Conservation (phyloP, 1,139 yeast genomes). For the Taiozyma sp. region DNA sequence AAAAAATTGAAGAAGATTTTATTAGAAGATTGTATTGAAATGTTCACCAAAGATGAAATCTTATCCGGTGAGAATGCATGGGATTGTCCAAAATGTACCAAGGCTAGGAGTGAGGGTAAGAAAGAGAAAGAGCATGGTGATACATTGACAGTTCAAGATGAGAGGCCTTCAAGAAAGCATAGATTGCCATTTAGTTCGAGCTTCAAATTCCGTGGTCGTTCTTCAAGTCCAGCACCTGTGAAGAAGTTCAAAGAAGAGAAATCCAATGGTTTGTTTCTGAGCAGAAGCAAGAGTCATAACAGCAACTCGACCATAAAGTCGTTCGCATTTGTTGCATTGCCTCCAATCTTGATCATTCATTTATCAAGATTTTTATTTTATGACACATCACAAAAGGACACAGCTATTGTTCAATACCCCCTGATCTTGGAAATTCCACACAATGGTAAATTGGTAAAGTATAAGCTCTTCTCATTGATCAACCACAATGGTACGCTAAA, state of each 20-base stretch:
- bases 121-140: not conserved
- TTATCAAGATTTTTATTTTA: conserved; percentile 54
- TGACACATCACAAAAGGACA: conserved; percentile 52
- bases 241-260: conserved; percentile 24
- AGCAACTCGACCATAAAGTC: conserved; percentile 41
- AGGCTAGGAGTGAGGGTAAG: conserved; percentile 10
- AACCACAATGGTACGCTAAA: conserved; percentile 69
- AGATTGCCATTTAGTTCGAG: conserved; percentile 16
- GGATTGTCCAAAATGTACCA: conserved; percentile 69
- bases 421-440: conserved; percentile 43
- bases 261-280: not conserved
- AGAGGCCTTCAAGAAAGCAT: conserved; percentile 10
- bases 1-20: conserved; percentile 33
- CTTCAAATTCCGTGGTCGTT: conserved; percentile 20
- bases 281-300: conserved; percentile 4
- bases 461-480: conserved; percentile 55
- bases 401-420: conserved; percentile 52
- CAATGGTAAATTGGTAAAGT: conserved; percentile 39
- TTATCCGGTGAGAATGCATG: conserved; percentile 73
- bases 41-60: conserved; percentile 65
- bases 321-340: conserved; percentile 57
- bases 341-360: conserved; percentile 61
- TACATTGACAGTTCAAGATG: not conserved
- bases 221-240: conserved; percentile 20
- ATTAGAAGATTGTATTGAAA: conserved; percentile 58